Conservation (phyloP, 1,284 basidiomycete genomes). For the Puccinia horiana region DNA sequence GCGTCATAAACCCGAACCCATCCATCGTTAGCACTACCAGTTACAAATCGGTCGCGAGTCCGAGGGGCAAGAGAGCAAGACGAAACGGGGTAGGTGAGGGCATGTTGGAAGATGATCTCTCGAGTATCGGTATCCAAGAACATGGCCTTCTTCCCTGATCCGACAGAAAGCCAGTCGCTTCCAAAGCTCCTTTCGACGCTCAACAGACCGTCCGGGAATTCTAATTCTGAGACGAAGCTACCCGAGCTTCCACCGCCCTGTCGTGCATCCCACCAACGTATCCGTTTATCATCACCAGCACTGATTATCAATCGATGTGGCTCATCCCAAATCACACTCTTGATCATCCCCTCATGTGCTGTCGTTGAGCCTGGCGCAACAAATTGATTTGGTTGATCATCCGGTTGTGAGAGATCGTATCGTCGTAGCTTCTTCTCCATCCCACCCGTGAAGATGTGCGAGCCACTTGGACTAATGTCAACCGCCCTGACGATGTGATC, state of each 20-base stretch:
- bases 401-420: constrained; percentile 74
- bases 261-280: constrained; percentile 96
- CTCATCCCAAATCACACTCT: constrained; percentile 89
- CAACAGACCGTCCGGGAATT: constrained; percentile 77
- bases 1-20: constrained; percentile 95
- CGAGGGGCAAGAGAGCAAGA: constrained; percentile 70
- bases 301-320: constrained; percentile 77
- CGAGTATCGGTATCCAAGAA: constrained; percentile 66
- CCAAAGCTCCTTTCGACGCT: constrained; percentile 88
- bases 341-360: constrained; percentile 80
- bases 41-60: constrained; percentile 83
- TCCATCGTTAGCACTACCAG: constrained; percentile 84
- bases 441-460: constrained; percentile 82
- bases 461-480: constrained; percentile 71
- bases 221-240: constrained; percentile 70
- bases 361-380: not conserved
- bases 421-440: constrained; percentile 96
- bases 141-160: constrained; percentile 84
- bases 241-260: constrained; percentile 62
- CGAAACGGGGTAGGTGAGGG: constrained; percentile 63
- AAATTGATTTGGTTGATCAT: constrained; percentile 46
- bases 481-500: constrained; percentile 97
- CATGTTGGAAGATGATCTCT: constrained; percentile 50
- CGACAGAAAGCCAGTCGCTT: constrained; percentile 82
- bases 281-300: constrained; percentile 84